Base-by-base conservation (phyloP, 73 alveolate genomes). In the Symbiodinium natans region DNA sequence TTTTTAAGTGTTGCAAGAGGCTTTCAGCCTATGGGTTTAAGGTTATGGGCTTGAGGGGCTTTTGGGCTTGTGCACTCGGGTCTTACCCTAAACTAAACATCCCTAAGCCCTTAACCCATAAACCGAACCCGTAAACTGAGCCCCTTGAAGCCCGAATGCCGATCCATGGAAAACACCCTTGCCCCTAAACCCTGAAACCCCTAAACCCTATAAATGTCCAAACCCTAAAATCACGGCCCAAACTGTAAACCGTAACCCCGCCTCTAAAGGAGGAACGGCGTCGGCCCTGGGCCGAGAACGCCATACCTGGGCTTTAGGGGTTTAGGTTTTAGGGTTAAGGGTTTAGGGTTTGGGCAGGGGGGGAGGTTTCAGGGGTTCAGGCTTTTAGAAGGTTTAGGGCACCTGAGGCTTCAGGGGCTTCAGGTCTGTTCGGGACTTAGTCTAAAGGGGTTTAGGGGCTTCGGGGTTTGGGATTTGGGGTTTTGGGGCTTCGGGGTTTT, bases 321-420 rank as follows among this genome's bases (percentile, higher is more conserved):
- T 56, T 56, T 15, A 25, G 75, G 75, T 13, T 56, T 56, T 56
- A 15, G 74, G 74, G 74, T 56, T 21, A 2, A 56, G 31, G 74
- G 74, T 56, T 56, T 56, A 56, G 74, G 74, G 74, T 56, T 56
- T 56, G n/a, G n/a, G n/a, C n/a, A n/a, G n/a, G n/a, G n/a, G n/a
- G n/a, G n/a, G n/a, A 56, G 74, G 74, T 2, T 56, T 56, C 31
- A 56, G 74, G 31, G 25, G 5, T 56, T 56, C 15, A 21, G 74
- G 74, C 33, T 9, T 43, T 43, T 8, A 11, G 56, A 43, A 11
- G 56, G 56, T 43, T 43, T 43, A 48, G 63, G 63, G 63, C 15
- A n/a, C n/a, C 19, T 48, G 10, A 2, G 63, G 63, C 27, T 48
- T 48, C 19, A 2, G 17, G 63, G 63, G 3, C 15, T 48, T 48